phyloP scores from a whole-genome alignment of 805 yeast genomes.

The Candida ipomoeae region DNA sequence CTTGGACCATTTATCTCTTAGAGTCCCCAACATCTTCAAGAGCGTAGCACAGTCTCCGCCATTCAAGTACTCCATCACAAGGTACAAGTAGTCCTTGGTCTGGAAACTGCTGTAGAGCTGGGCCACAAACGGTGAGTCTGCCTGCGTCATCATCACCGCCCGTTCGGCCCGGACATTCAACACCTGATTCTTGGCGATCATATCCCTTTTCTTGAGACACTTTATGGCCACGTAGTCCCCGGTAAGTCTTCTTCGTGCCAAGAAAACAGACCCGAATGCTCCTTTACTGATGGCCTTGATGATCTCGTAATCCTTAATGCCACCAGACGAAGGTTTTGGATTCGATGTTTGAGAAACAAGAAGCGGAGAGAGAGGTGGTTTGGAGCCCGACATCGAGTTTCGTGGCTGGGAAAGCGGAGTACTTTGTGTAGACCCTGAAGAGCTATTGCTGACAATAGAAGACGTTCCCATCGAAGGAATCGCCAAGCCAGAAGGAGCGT shows the following conservation, averaged over 20 bases:
- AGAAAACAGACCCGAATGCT: conserved; percentile 93
- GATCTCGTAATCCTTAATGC: conserved; percentile 83
- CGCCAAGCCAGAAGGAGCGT: conserved; percentile 7
- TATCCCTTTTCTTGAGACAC: conserved; percentile 85
- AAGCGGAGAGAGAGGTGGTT: conserved; percentile 77
- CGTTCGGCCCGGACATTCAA: conserved; percentile 92
- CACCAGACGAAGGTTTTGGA: conserved; percentile 53
- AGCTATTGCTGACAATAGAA: conserved; percentile 18
- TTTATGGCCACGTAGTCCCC: conserved; percentile 96
- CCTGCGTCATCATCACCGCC: conserved; percentile 96
- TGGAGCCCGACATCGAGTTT: conserved; percentile 21
- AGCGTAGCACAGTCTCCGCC: conserved; percentile 96
- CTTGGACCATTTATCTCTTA: conserved; percentile 84
- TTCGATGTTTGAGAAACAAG: conserved; percentile 60
- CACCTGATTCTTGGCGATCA: conserved; percentile 96
- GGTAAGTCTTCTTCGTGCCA: conserved; percentile 76
- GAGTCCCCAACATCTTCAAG: conserved; percentile 71
- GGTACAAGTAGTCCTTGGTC: conserved; percentile 74
- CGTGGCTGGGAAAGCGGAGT: conserved; percentile 4
- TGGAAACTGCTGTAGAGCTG: conserved; percentile 86
- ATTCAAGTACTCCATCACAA: conserved; percentile 93
- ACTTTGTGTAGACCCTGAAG: conserved; percentile 15
- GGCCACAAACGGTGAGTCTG: conserved; percentile 91
- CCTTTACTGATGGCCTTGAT: conserved; percentile 94
- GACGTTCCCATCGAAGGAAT: conserved; percentile 5